phyloP scores from a whole-genome alignment of 1,284 basidiomycete species.

The Gastroboletus turbinatus region DNA sequence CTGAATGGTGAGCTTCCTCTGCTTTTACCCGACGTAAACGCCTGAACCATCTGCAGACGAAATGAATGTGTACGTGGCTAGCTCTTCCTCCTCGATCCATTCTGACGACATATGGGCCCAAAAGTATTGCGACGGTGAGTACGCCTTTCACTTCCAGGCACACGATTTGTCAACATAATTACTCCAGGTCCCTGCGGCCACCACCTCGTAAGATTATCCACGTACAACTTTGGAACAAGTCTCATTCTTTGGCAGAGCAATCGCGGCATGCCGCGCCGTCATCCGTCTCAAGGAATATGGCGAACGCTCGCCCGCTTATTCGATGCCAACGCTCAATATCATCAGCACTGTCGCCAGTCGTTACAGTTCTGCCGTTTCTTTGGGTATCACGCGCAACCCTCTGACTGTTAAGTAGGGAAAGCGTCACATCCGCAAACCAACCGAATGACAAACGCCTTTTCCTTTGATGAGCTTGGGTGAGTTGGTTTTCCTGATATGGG shows the following conservation, averaged over 20 bases:
- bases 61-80: constrained; percentile 27
- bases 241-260: constrained; percentile 18
- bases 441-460: constrained; percentile 10
- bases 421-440: constrained; percentile 8
- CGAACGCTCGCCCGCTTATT: constrained; percentile 21
- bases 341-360: constrained; percentile 21
- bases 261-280: constrained; percentile 60
- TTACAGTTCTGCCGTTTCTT: constrained; percentile 16
- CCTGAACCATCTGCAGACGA: constrained; percentile 19
- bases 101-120: not conserved
- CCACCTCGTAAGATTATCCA: constrained; percentile 50
- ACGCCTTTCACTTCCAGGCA: not conserved
- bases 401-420: constrained; percentile 24
- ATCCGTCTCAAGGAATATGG: constrained; percentile 55
- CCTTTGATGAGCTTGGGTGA: constrained; percentile 25
- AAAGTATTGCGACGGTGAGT: constrained; percentile 29
- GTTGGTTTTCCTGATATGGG: not conserved
- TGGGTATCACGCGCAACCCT: not conserved
- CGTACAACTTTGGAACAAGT: not conserved
- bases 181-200: constrained; percentile 59
- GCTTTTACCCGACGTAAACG: not conserved
- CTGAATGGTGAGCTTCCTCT: constrained; percentile 21
- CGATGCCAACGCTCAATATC: constrained; percentile 25
- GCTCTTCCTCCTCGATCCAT: not conserved
- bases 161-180: not conserved